These are phyloP conservation scores for Moesziomyces globuligerus DNA, from an alignment of 1,284 basidiomycete species.

Conservation along the genomic window DNA sequence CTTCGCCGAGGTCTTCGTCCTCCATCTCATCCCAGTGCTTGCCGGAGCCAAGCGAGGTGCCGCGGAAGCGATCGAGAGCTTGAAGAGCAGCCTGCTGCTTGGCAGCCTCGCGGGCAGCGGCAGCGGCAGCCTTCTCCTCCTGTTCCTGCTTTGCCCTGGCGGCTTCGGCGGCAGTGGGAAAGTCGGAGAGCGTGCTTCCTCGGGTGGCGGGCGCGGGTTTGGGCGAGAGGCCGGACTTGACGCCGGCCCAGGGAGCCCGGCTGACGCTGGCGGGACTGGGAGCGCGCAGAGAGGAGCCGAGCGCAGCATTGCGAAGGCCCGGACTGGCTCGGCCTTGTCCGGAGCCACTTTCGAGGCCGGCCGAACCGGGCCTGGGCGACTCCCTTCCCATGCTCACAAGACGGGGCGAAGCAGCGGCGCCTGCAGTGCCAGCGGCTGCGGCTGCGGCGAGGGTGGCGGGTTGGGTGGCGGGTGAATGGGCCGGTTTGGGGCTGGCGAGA, in stretches of 20 bases:
- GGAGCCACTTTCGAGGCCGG: constrained; percentile 36
- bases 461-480: constrained; percentile 11
- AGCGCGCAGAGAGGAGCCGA: constrained; percentile 36
- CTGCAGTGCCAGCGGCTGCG: constrained; percentile 6
- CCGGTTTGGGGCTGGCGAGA: constrained; percentile 23
- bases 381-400: constrained; percentile 50
- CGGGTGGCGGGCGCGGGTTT: constrained; percentile 15
- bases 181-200: constrained; percentile 50
- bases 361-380: constrained; percentile 39
- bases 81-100: constrained; percentile 51
- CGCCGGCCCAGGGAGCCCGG: constrained; percentile 55
- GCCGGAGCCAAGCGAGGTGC: constrained; percentile 47
- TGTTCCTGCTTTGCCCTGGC: constrained; percentile 56
- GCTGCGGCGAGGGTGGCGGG: constrained; percentile 2
- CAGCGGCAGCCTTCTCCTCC: constrained; percentile 56
- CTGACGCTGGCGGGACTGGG: constrained; percentile 37
- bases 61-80: constrained; percentile 63
- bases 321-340: constrained; percentile 45
- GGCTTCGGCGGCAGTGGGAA: constrained; percentile 65
- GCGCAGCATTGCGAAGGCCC: constrained; percentile 47
- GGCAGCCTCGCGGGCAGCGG: constrained; percentile 54
- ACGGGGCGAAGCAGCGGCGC: constrained; percentile 44
- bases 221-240: constrained; percentile 34
- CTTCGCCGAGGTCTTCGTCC: constrained; percentile 63
- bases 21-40: constrained; percentile 67